Percentiles rank a stretch among this genome's conserved stretches.
Conservation (phyloP, 2,329 filamentous ascomycete species). For the Diaporthe longicolla region DNA sequence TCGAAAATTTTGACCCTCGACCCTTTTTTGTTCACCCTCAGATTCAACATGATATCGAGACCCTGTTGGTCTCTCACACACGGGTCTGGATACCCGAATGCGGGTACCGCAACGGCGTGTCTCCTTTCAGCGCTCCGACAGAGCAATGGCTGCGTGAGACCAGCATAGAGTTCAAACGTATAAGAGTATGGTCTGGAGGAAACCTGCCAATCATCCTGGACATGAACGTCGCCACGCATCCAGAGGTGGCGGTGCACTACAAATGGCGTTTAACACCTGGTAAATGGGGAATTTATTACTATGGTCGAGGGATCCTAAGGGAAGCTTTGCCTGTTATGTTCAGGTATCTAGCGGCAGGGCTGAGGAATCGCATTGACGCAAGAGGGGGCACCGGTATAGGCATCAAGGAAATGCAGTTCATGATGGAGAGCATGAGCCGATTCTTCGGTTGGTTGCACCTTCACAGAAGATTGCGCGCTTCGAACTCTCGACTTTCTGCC, state of each 20-base stretch:
- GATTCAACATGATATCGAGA: not conserved
- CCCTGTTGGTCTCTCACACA: not conserved
- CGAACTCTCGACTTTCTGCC: not conserved
- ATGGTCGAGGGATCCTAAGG: not conserved
- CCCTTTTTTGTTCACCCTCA: not conserved
- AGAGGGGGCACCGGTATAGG: not conserved
- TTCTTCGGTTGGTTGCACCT: not conserved
- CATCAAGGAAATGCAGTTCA: not conserved
- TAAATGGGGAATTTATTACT: not conserved
- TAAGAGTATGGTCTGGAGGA: not conserved
- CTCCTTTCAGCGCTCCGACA: not conserved
- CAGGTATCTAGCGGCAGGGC: not conserved
- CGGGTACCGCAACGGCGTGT: not conserved
- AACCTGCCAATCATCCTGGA: conserved; percentile 1
- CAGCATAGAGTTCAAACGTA: not conserved
- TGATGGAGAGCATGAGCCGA: not conserved
- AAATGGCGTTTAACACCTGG: not conserved
- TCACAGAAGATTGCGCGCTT: not conserved
- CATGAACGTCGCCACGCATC: not conserved
- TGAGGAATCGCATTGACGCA: not conserved
- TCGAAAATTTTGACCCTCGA: conserved; percentile 1
- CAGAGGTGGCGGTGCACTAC: not conserved
- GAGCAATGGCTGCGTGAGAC: not conserved
- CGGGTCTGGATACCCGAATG: not conserved
- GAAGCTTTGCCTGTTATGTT: not conserved